Evolutionary conservation across 2,329 filamentous ascomycete genomes (phyloP).

Genomic region (Ophiocordyceps camponoti-saundersi): DNA sequence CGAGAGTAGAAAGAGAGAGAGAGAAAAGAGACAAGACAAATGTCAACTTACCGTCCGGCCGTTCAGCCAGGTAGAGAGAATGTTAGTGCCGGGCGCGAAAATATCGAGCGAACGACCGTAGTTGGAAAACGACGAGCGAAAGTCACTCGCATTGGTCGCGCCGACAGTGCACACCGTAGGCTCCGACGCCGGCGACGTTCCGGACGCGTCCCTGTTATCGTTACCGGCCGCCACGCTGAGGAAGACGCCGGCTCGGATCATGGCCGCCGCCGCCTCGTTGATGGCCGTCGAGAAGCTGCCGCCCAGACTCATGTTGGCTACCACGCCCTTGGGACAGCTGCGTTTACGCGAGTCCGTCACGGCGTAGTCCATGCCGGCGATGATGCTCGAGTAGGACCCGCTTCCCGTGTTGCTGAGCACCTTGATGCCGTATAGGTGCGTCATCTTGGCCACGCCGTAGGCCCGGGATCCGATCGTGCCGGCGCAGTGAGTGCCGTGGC

Average conservation of each 20-base stretch:
- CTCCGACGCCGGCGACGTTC: conserved; percentile 8
- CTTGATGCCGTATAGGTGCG: conserved; percentile 21
- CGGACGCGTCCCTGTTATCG: conserved; percentile 3
- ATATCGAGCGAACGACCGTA: conserved; percentile 25
- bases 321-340: conserved; percentile 20
- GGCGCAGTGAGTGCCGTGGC: conserved; percentile 15
- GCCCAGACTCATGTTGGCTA: conserved; percentile 35
- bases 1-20: background rate
- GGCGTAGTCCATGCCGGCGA: conserved; percentile 23
- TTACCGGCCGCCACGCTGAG: conserved; percentile 36
- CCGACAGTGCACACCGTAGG: conserved; percentile 7
- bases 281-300: conserved; percentile 21
- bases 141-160: conserved; percentile 9
- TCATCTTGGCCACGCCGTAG: conserved; percentile 23
- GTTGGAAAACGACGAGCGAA: conserved; percentile 24
- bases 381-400: conserved; percentile 18
- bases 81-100: conserved; percentile 24
- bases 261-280: conserved; percentile 26
- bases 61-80: conserved; percentile 27
- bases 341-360: conserved; percentile 8
- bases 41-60: conserved; percentile 14
- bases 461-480: conserved; percentile 15
- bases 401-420: conserved; percentile 16
- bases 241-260: conserved; percentile 25
- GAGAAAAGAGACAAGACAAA: no score